Conservation (phyloP, 352 stramenopile species). For the Globisporangium barbulae region DNA sequence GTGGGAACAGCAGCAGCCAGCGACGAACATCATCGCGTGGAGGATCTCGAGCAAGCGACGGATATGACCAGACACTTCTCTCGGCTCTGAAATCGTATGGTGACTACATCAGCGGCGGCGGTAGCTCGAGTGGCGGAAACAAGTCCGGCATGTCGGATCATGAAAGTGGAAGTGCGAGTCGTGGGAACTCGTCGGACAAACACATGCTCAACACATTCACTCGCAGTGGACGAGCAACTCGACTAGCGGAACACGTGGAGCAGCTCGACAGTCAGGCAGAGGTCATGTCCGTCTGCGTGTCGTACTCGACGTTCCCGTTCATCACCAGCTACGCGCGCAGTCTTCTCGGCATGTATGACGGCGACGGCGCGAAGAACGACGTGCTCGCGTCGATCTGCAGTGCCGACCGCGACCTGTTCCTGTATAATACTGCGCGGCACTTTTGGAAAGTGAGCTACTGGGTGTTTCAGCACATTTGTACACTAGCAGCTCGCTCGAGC, state of each 20-base stretch:
- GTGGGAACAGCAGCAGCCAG: conserved; percentile 26
- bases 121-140: conserved; percentile 2
- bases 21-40: conserved; percentile 21
- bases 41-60: conserved; percentile 28
- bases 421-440: conserved; percentile 63
- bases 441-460: conserved; percentile 79
- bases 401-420: conserved; percentile 53
- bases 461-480: conserved; percentile 83
- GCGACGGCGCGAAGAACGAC: conserved; percentile 59
- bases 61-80: conserved; percentile 65
- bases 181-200: conserved; percentile 22
- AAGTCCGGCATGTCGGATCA: conserved; percentile 30
- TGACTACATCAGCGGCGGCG: conserved; percentile 58
- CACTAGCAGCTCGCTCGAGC: conserved; percentile 61
- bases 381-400: conserved; percentile 49
- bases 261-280: conserved; percentile 68
- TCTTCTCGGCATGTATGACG: conserved; percentile 68
- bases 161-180: conserved; percentile 20
- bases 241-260: conserved; percentile 61
- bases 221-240: conserved; percentile 49
- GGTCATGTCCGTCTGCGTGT: conserved; percentile 69
- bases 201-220: conserved; percentile 73
- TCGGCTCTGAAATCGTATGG: conserved; percentile 60
- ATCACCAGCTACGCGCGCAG: conserved; percentile 82
- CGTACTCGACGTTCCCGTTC: conserved; percentile 83